Base-by-base conservation (phyloP, 2,329 filamentous ascomycete genomes). In the Trichoderma asperellum region DNA sequence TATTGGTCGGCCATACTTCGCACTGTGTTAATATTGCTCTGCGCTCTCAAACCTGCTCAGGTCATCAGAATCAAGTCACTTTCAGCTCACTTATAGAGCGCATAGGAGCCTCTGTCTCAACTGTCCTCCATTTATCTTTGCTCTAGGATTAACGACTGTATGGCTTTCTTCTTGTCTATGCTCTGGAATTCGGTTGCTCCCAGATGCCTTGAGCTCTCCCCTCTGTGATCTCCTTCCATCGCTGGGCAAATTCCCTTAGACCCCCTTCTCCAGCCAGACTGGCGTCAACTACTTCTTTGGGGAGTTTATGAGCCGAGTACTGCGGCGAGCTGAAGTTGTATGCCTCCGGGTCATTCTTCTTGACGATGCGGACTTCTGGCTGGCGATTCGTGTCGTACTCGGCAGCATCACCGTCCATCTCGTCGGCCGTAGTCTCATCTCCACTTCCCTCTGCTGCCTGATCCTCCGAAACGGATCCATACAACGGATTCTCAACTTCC, bases 251-350 rank as follows among this genome's bases (percentile, higher is more conserved):
- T 80, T 97, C 94, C 71, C 90, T 86, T 82, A 98, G 86, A 0
- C 91, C 91, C 3, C 91, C 92, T 68, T 92, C 88, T 4, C 92
- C 91, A 1, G 86, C 86, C 73, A 87, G 75, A 73, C 88, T 87
- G 24, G 89, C 89, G 73, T 91, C 88, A 3, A 97, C 94, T 2
- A 98, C 93, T 74, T 99, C 96, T 78, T 91, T 94, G 0, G 96
- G 96, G 74, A 99, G 82, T 81, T 98, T 99, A 77, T 98, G 95
- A 3, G 96, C 95, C 71, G 94, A 97, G 79, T 97, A 98, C 76
- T 95, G 92, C 1, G 93, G 88, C 5, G 92, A 91, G 73, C 88
- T 89, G 77, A 97, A 96, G 74, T 91, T 92, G 77, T 93, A 96
- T 0, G 94, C 94, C 71, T 95, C 92, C 0, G 94, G 93, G 73